phyloP scores from a whole-genome alignment of 2,329 filamentous ascomycete species.

The Aureobasidium sp. region DNA sequence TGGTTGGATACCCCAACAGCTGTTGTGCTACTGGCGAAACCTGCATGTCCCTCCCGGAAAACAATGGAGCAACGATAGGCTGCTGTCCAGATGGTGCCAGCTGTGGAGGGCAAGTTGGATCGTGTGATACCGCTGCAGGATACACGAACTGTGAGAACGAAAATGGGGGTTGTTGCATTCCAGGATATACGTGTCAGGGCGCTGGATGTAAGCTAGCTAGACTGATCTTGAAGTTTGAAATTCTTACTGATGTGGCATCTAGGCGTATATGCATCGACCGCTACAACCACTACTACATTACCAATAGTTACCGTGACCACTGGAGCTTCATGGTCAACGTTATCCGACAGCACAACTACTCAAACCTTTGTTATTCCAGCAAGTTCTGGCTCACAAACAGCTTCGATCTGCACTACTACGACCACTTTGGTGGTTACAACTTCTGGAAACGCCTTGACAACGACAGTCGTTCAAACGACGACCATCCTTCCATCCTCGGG shows the following conservation, averaged over 20 bases:
- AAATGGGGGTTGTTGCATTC: constrained; percentile 62
- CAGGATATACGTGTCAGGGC: constrained; percentile 60
- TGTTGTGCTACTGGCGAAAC: constrained; percentile 61
- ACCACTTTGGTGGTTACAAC: constrained; percentile 17
- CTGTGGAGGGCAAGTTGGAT: constrained; percentile 55
- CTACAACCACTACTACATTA: constrained; percentile 20
- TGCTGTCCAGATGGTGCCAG: constrained; percentile 61
- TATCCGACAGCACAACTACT: constrained; percentile 3
- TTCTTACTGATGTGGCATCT: not conserved
- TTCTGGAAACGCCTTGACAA: constrained; percentile 11
- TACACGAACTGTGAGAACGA: constrained; percentile 57
- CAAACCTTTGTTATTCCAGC: constrained; percentile 4
- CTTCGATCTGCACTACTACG: constrained; percentile 19
- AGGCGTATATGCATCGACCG: constrained; percentile 17
- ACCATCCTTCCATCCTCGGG: constrained; percentile 7
- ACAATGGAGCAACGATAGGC: constrained; percentile 58
- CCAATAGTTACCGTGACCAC: constrained; percentile 16
- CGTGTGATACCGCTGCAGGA: constrained; percentile 49
- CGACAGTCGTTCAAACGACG: constrained; percentile 14
- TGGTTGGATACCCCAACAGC: constrained; percentile 58
- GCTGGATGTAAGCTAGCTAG: constrained; percentile 46
- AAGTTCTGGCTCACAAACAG: constrained; percentile 17
- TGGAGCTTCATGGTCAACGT: not conserved
- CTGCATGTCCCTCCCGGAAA: constrained; percentile 57
- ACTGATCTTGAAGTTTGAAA: constrained; percentile 27